phyloP scores from a whole-genome alignment of 2,329 filamentous ascomycete species.

The Bipolaris sorokiniana region DNA sequence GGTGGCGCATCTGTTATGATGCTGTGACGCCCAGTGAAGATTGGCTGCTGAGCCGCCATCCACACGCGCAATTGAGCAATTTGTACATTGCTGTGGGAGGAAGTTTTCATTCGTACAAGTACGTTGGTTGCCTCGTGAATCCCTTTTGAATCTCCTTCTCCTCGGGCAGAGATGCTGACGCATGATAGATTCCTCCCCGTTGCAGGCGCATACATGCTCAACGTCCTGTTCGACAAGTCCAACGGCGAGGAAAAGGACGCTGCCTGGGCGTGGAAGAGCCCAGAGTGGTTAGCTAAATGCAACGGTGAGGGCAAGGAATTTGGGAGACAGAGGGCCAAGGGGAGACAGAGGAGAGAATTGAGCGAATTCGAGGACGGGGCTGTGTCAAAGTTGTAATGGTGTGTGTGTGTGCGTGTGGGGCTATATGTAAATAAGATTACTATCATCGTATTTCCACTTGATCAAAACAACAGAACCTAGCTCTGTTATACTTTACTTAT shows the following conservation, averaged over 20 bases:
- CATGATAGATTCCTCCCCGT: conserved; percentile 60
- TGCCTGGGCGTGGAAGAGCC: conserved; percentile 47
- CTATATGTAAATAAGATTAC: neutral
- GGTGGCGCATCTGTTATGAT: conserved; percentile 64
- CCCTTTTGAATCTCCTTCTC: too few relatives aligned
- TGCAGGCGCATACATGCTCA: conserved; percentile 64
- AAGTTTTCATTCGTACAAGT: conserved; percentile 68
- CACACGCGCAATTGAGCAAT: conserved; percentile 57
- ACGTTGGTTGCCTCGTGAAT: neutral
- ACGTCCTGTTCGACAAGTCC: conserved; percentile 46
- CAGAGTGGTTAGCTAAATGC: conserved; percentile 20
- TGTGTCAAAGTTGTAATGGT: conserved; percentile 7
- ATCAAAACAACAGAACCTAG: neutral
- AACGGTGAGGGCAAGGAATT: conserved; percentile 28
- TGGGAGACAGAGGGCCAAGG: conserved; percentile 16
- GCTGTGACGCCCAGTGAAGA: conserved; percentile 67
- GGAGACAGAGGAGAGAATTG: conserved; percentile 19
- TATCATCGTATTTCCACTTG: neutral
- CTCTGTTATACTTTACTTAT: neutral
- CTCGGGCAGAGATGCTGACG: neutral
- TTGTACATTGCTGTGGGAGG: conserved; percentile 67
- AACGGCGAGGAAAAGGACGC: conserved; percentile 48
- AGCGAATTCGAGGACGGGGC: conserved; percentile 17
- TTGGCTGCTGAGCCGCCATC: conserved; percentile 62
- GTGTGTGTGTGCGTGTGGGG: neutral